Evolutionary conservation across 1,139 yeast genomes (phyloP).

Genomic region (Hansenula lynferdii): DNA sequence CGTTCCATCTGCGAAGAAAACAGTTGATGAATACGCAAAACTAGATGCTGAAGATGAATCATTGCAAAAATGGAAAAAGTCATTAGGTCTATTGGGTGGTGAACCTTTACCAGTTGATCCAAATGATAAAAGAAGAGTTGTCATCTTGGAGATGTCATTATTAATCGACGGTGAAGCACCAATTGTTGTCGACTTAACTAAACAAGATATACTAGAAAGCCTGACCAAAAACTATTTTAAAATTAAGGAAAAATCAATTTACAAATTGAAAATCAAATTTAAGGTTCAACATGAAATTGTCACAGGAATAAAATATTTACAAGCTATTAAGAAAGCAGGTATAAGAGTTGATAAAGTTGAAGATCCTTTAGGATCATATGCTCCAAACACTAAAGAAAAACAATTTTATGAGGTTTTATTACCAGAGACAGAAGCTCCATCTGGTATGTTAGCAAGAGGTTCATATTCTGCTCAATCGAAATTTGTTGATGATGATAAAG

Average conservation of each 20-base stretch:
- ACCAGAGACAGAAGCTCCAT: slow-evolving; percentile 90
- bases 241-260: slow-evolving; percentile 75
- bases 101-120: slow-evolving; percentile 69
- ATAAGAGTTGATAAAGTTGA: slow-evolving; percentile 82
- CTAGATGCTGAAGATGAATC: slow-evolving; percentile 91
- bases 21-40: slow-evolving; percentile 77
- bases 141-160: slow-evolving; percentile 71
- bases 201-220: slow-evolving; percentile 42
- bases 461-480: slow-evolving; percentile 75
- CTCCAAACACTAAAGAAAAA: slow-evolving; percentile 81
- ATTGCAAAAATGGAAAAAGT: slow-evolving; percentile 88
- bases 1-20: slow-evolving; percentile 79
- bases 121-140: slow-evolving; percentile 73
- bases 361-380: slow-evolving; percentile 87
- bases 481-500: slow-evolving; percentile 85
- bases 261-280: slow-evolving; percentile 70
- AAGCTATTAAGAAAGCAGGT: slow-evolving; percentile 81
- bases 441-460: slow-evolving; percentile 87
- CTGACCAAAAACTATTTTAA: slow-evolving; percentile 57
- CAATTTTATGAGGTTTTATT: slow-evolving; percentile 76
- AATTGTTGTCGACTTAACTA: slow-evolving; percentile 59
- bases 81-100: slow-evolving; percentile 64
- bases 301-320: slow-evolving; percentile 85
- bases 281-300: slow-evolving; percentile 88
- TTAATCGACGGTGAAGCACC: slow-evolving; percentile 62